phyloP scores from a whole-genome alignment of 2,329 filamentous ascomycete species.

The Cladophialophora bantiana region DNA sequence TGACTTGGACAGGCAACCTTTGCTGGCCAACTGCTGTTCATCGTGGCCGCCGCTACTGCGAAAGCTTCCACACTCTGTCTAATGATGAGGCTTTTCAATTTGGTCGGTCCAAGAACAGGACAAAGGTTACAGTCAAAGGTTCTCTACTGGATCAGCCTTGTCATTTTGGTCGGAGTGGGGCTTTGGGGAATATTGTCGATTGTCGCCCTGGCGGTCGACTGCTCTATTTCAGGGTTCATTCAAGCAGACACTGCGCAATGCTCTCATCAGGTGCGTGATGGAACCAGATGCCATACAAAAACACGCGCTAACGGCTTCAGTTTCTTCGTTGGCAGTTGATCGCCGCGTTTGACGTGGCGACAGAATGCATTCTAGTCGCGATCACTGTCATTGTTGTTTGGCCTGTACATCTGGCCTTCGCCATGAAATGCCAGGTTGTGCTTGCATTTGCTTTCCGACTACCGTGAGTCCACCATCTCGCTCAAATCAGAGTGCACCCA shows the following conservation, averaged over 20 bases:
- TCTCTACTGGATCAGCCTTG: constrained; percentile 36
- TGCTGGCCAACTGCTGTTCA: constrained; percentile 40
- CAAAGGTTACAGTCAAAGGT: constrained; percentile 31
- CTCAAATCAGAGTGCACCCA: background rate
- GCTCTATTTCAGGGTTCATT: constrained; percentile 26
- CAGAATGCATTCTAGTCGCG: constrained; percentile 36
- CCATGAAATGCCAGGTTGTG: constrained; percentile 42
- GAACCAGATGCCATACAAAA: background rate
- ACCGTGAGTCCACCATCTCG: constrained; percentile 41
- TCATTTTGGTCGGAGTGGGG: constrained; percentile 27
- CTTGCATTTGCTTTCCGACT: constrained; percentile 49
- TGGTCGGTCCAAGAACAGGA: constrained; percentile 31
- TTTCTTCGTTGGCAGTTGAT: constrained; percentile 48
- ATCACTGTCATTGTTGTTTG: constrained; percentile 41
- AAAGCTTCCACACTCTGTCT: constrained; percentile 44
- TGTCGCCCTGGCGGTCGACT: constrained; percentile 36
- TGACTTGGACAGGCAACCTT: constrained; percentile 19
- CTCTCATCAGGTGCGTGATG: constrained; percentile 28
- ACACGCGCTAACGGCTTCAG: constrained; percentile 15
- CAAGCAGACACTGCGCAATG: constrained; percentile 25
- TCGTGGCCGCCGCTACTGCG: constrained; percentile 41
- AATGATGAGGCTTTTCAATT: constrained; percentile 42
- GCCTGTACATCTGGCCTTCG: constrained; percentile 39
- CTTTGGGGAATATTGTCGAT: constrained; percentile 40
- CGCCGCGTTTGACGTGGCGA: constrained; percentile 50